These are phyloP conservation scores for Epichloe sp. DNA, from an alignment of 2,329 filamentous ascomycete species.

Conservation along the genomic window DNA sequence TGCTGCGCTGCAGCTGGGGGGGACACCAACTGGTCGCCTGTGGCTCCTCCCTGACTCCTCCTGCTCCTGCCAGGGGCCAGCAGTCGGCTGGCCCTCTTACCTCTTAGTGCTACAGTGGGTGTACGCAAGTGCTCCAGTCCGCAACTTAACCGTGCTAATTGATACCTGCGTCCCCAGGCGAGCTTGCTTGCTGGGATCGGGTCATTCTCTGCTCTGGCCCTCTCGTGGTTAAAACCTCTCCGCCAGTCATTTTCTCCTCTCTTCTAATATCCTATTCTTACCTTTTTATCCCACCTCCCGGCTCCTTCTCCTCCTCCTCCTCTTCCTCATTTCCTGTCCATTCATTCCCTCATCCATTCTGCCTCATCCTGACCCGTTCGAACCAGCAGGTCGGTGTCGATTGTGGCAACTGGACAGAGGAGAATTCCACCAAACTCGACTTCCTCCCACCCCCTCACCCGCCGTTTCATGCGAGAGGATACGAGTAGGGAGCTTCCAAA, in stretches of 20 bases:
- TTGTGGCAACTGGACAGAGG: constrained; percentile 20
- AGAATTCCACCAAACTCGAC: constrained; percentile 17
- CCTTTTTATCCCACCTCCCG: constrained; percentile 26
- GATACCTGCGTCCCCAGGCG: not conserved
- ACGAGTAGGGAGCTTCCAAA: constrained; percentile 16
- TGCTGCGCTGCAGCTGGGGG: not conserved
- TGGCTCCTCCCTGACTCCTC: not conserved
- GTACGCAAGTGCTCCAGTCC: not conserved
- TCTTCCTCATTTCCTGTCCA: constrained; percentile 29
- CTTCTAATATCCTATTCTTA: constrained; percentile 37
- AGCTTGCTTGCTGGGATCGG: constrained; percentile 3
- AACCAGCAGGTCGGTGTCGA: constrained; percentile 21
- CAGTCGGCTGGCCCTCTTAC: not conserved
- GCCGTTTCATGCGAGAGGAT: constrained; percentile 15
- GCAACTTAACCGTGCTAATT: not conserved
- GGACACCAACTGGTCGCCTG: not conserved
- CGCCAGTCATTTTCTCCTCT: constrained; percentile 44
- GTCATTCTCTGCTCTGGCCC: constrained; percentile 7
- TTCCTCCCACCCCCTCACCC: constrained; percentile 9
- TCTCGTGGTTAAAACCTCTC: constrained; percentile 28
- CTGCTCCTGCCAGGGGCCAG: constrained; percentile 3
- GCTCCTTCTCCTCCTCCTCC: constrained; percentile 26
- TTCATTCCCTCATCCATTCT: constrained; percentile 41
- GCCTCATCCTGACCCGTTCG: constrained; percentile 32
- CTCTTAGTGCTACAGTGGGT: not conserved